These are phyloP conservation scores for Galerina sulciceps DNA, from an alignment of 768 basidiomycete genomes.

Conservation along the genomic window DNA sequence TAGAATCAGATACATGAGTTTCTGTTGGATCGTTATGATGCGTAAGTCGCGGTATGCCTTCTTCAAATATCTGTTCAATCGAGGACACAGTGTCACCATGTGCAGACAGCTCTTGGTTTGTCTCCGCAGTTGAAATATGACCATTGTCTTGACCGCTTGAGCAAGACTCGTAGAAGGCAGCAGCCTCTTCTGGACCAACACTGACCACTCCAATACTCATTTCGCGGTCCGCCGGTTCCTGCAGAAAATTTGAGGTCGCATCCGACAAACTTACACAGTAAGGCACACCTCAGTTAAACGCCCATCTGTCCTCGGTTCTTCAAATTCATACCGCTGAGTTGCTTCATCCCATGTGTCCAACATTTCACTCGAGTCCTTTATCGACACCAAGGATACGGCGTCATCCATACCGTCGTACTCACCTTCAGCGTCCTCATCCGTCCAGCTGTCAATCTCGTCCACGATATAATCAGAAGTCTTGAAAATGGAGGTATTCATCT, in stretches of 20 bases:
- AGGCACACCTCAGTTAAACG: conserved; percentile 34
- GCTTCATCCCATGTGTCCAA: conserved; percentile 17
- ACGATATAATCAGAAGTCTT: conserved; percentile 5
- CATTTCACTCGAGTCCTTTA: neutral
- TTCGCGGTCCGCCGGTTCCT: conserved; percentile 23
- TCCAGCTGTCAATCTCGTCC: conserved; percentile 4
- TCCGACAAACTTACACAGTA: neutral
- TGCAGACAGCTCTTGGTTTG: too few relatives aligned
- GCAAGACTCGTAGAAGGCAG: neutral
- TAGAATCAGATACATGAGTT: neutral
- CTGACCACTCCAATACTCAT: conserved; percentile 19
- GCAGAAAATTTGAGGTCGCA: neutral
- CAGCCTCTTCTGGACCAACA: conserved; percentile 11
- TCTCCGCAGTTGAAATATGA: too few relatives aligned
- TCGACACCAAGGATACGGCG: conserved; percentile 1
- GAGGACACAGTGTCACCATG: too few relatives aligned
- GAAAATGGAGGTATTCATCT: neutral
- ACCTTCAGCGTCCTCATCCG: conserved; percentile 18
- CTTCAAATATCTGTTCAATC: neutral
- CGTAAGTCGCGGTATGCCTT: neutral
- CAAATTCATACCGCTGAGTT: conserved; percentile 16
- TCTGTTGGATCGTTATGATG: too few relatives aligned
- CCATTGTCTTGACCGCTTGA: neutral
- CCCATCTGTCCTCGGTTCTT: conserved; percentile 36
- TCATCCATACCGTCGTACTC: conserved; percentile 13